Evolutionary conservation across 2,329 filamentous ascomycete genomes (phyloP).

Genomic region (Calonectria honghensis): DNA sequence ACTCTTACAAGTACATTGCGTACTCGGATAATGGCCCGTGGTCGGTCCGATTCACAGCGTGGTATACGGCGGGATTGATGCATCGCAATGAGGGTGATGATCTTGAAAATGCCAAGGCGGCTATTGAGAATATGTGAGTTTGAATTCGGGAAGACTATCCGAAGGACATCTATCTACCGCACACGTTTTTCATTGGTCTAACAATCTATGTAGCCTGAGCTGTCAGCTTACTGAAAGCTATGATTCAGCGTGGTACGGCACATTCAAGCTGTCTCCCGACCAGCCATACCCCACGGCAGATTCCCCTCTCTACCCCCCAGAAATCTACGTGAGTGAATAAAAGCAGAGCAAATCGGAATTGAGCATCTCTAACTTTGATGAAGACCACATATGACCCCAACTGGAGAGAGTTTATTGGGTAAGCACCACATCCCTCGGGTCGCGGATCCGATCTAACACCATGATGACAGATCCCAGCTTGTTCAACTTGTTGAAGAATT

Average conservation of each 20-base stretch:
- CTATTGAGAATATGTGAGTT: constrained; percentile 60
- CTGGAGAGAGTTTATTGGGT: constrained; percentile 62
- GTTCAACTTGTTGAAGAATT: constrained; percentile 62
- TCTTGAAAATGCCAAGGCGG: constrained; percentile 59
- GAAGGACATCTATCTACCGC: not conserved
- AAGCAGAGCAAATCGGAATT: not conserved
- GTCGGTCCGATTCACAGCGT: constrained; percentile 65
- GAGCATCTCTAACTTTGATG: not conserved
- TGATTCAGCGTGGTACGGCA: constrained; percentile 64
- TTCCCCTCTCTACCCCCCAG: constrained; percentile 55
- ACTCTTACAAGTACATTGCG: constrained; percentile 64
- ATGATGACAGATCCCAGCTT: constrained; percentile 53
- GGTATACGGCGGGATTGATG: constrained; percentile 63
- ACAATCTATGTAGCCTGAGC: constrained; percentile 44
- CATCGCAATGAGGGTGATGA: constrained; percentile 60
- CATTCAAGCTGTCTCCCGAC: constrained; percentile 64
- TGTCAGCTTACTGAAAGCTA: constrained; percentile 61
- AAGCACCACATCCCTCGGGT: constrained; percentile 23
- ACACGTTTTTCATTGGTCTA: not conserved
- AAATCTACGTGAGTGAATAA: constrained; percentile 34
- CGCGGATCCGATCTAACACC: constrained; percentile 13
- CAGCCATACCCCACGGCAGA: constrained; percentile 61
- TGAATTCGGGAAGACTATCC: not conserved
- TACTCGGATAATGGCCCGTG: constrained; percentile 65
- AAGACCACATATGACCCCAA: constrained; percentile 55